These are phyloP conservation scores for Coemansia javaensis DNA, from an alignment of 192 early-diverging fungal species.

Conservation along the genomic window DNA sequence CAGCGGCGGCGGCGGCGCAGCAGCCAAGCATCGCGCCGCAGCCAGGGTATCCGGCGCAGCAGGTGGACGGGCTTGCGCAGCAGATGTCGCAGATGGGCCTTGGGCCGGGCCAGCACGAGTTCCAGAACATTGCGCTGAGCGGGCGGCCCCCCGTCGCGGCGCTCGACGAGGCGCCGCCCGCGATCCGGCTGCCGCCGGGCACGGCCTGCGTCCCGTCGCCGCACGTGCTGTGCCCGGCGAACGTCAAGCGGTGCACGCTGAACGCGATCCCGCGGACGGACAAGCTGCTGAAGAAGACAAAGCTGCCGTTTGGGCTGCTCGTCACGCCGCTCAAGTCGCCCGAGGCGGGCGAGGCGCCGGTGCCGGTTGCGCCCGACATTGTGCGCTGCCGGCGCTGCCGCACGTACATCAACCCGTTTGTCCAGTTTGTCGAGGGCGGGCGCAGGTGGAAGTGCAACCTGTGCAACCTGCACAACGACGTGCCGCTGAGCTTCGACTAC, in stretches of 20 bases:
- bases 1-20: neutral
- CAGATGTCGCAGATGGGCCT: conserved; percentile 44
- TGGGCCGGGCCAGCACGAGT: conserved; percentile 19
- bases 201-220: conserved; percentile 37
- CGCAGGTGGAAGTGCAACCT: conserved; percentile 96
- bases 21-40: conserved; percentile 1
- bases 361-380: conserved; percentile 90
- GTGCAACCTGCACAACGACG: conserved; percentile 88
- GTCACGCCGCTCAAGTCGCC: conserved; percentile 72
- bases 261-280: conserved; percentile 84
- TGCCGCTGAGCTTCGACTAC: conserved; percentile 71
- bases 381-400: conserved; percentile 92
- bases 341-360: conserved; percentile 54
- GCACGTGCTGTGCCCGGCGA: conserved; percentile 62
- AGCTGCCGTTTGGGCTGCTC: conserved; percentile 83
- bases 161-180: conserved; percentile 37
- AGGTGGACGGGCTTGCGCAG: conserved; percentile 32
- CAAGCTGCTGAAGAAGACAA: conserved; percentile 77
- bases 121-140: conserved; percentile 29
- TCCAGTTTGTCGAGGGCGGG: conserved; percentile 92
- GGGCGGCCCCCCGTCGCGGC: conserved; percentile 35
- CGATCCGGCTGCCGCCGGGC: conserved; percentile 41
- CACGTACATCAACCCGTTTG: conserved; percentile 95
- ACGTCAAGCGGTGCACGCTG: conserved; percentile 85
- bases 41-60: conserved; percentile 4